Percentiles rank a stretch among this genome's conserved stretches.
Evolutionary conservation across 2,329 filamentous ascomycete species (phyloP).

Genomic region (Claviceps humidiphila): DNA sequence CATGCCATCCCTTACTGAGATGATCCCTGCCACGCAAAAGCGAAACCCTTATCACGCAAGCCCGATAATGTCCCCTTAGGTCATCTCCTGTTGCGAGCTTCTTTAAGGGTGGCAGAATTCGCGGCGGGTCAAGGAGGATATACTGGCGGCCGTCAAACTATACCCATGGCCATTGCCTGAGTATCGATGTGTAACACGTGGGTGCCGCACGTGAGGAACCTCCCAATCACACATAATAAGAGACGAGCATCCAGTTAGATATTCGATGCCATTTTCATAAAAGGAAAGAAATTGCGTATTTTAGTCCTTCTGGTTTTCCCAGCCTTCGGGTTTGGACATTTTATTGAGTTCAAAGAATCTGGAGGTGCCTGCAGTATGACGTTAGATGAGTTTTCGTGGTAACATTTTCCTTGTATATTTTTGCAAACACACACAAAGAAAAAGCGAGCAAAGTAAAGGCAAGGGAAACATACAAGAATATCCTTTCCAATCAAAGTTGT

Average conservation of each 20-base stretch:
- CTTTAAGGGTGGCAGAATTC: no score
- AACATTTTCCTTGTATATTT: no score
- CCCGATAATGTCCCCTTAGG: neutral
- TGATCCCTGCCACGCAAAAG: neutral
- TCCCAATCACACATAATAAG: neutral
- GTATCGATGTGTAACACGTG: no score
- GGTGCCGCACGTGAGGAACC: neutral
- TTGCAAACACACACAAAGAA: neutral
- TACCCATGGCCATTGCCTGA: no score
- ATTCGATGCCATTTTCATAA: neutral
- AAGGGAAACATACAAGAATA: constrained; percentile 66
- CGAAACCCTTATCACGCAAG: neutral
- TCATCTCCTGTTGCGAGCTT: neutral
- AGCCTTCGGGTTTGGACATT: constrained; percentile 72
- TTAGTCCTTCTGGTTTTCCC: constrained; percentile 32
- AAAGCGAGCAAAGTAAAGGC: neutral
- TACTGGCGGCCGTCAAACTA: no score
- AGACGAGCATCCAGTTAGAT: neutral
- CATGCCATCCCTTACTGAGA: neutral
- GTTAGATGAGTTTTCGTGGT: neutral
- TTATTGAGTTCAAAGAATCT: constrained; percentile 76
- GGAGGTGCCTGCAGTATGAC: constrained; percentile 39
- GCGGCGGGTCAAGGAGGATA: no score
- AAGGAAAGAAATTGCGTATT: neutral
- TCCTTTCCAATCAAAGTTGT: constrained; percentile 99